These are phyloP conservation scores for Thermothielavioides terrestris DNA, from an alignment of 495 filamentous ascomycete genomes.

Conservation along the genomic window DNA sequence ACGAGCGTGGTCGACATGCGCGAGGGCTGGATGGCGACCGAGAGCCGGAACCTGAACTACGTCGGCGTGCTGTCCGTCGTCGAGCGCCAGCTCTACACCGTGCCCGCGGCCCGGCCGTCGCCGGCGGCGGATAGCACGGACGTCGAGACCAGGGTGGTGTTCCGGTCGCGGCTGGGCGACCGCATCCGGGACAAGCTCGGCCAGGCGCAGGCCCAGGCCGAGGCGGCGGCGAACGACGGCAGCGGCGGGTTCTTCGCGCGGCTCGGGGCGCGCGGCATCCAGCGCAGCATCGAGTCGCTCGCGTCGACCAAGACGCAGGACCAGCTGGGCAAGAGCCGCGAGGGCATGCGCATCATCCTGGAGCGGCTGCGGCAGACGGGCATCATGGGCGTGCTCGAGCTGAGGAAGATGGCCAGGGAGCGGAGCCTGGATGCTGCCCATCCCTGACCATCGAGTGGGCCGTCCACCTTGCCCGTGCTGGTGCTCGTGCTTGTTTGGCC, in stretches of 20 bases:
- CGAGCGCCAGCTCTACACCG: constrained; percentile 70
- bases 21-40: constrained; percentile 81
- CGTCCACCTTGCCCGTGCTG: too few relatives aligned
- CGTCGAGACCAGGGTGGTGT: constrained; percentile 76
- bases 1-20: constrained; percentile 80
- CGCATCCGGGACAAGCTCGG: constrained; percentile 49
- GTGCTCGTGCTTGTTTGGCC: too few relatives aligned
- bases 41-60: constrained; percentile 80
- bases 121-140: constrained; percentile 53
- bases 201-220: constrained; percentile 13
- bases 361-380: constrained; percentile 69
- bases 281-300: constrained; percentile 83
- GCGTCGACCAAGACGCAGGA: constrained; percentile 75
- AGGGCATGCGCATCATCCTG: constrained; percentile 92
- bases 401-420: constrained; percentile 49
- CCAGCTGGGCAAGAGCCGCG: constrained; percentile 76
- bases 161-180: constrained; percentile 72
- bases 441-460: neutral
- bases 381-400: constrained; percentile 80
- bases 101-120: constrained; percentile 29
- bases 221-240: constrained; percentile 14
- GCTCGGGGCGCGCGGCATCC: constrained; percentile 73
- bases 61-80: constrained; percentile 87
- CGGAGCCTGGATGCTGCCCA: constrained; percentile 19
- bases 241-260: constrained; percentile 32